Evolutionary conservation across 2,329 filamentous ascomycete genomes (phyloP), one percentile per base, ranked within the genome.

Genomic region (Colletotrichum neosansevieriae): DNA sequence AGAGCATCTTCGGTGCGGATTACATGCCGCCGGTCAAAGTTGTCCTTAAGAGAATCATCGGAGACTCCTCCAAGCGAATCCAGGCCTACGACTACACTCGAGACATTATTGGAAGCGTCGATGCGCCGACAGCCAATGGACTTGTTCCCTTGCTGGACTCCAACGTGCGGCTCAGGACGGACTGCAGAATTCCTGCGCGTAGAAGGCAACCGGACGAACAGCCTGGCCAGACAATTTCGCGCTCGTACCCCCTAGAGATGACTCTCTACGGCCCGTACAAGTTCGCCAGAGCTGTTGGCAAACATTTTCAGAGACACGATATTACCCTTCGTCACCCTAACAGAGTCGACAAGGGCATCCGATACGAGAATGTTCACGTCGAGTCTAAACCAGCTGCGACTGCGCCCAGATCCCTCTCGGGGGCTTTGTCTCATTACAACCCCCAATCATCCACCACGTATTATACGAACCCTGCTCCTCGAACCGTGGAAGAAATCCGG

Each of bases 401-500:
- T 79, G 2, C 74, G 77, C 7, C 76, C 76, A 44, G 67, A 44
- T 64, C 77, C 71, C 70, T 62, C 34, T 64, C 67, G 3, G 63
- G 62, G 17, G 67, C 67, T 7, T 57, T 67, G 49, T 56, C 67
- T 15, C 57, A 67, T 5, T 69, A 69, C 47, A 67, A 53, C 57
- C 42, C 32, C 24, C 63, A 67, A n/a, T 58, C 67, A 5, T 67
- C 63, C n/a, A 53, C 66, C 19, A 60, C 66, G 4, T 69, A 65
- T 17, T 69, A 74, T 66, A 67, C 72, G n/a, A 74, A 72, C 40
- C 74, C 78, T 5, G 77, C 79, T 42, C 79, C 76, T 54, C 88
- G 93, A 36, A 95, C 93, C 0, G 89, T 91, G 0, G 95, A 98
- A 73, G 94, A 98, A 79, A 91, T 97, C 67, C 91, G 92, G 10